Evolutionary conservation across 352 stramenopile genomes (phyloP), one percentile per base, ranked within the genome.

Genomic region (Phytophthora capsici): DNA sequence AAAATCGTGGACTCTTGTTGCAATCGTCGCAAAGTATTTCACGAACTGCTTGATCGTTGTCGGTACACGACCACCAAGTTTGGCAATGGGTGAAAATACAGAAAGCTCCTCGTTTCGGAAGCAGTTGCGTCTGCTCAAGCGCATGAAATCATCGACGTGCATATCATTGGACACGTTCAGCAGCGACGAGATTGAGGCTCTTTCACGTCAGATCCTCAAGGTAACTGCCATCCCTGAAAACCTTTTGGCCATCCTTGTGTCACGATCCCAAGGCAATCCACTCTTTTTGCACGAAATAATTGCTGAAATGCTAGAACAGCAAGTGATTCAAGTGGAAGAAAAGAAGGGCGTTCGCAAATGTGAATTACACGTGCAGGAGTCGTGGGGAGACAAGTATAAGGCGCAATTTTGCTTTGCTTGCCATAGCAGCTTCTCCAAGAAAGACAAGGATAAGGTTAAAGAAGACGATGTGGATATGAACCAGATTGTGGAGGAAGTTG

Each of bases 271-370:
- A 65, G 88, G 88, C 19, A 96, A 94, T 43, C 86, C 88, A 47
- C 75, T 96, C 5, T 94, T 96, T 57, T 57, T 96, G 8, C 71
- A 84, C 53, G 87, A 95, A 38, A 88, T 95, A n/a, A 90, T 95
- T 20, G 69, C 70, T n/a, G 85, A 93, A 43, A 93, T 95, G 87
- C 52, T 73, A 19, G 75, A 86, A 19, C 85, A 94, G 30, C 71
- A 92, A 85, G 83, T 90, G 58, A 89, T 95, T 38, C 71, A 80
- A 37, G 70, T 94, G 12, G 80, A 95, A 48, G 62, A 73, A 30
- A 81, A 72, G 19, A 86, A 73, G 16, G 50, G 57, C 6, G 16
- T 9, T 4, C 73, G 73, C 14, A 83, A 67, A 37, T 95, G 87
- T 32, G 75, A 81, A 47, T 60, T 93, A 45, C 81, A 90, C 48